These are phyloP conservation scores for Brassica cretica DNA, from an alignment of 345 rosid genomes.

Conservation along the genomic window DNA sequence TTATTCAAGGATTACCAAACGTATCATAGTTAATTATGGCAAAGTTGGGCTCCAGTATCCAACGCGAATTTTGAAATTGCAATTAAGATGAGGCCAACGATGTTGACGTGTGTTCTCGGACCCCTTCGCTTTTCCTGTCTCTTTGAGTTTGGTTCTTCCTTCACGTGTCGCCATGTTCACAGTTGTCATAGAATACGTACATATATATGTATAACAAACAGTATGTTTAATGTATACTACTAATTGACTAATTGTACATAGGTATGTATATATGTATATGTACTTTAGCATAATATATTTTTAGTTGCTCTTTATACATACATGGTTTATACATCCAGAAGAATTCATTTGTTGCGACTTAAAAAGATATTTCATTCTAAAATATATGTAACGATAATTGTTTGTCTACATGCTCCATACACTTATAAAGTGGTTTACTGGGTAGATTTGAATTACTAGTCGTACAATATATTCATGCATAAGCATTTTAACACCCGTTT, in stretches of 20 bases:
- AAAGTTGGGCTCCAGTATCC: slow-evolving; percentile 13
- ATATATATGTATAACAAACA: slow-evolving; percentile 18
- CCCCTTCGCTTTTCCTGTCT: slow-evolving; percentile 19
- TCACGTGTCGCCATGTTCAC: slow-evolving; percentile 45
- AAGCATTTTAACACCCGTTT: neutral
- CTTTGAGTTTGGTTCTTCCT: slow-evolving; percentile 37
- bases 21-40: slow-evolving; percentile 4
- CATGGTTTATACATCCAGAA: neutral
- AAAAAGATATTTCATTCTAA: neutral
- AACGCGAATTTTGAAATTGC: slow-evolving; percentile 4
- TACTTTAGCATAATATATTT: neutral
- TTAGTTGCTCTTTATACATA: neutral
- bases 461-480: neutral
- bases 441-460: neutral
- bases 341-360: neutral
- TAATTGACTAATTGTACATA: neutral
- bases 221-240: neutral
- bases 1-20: slow-evolving; percentile 18
- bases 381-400: neutral
- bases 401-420: neutral
- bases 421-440: neutral
- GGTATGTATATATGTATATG: neutral
- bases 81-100: slow-evolving; percentile 15
- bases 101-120: slow-evolving; percentile 34
- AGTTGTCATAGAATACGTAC: slow-evolving; percentile 20